These are phyloP conservation scores for Carallia pectinifolia DNA, from an alignment of 345 rosid species.

Conservation along the genomic window DNA sequence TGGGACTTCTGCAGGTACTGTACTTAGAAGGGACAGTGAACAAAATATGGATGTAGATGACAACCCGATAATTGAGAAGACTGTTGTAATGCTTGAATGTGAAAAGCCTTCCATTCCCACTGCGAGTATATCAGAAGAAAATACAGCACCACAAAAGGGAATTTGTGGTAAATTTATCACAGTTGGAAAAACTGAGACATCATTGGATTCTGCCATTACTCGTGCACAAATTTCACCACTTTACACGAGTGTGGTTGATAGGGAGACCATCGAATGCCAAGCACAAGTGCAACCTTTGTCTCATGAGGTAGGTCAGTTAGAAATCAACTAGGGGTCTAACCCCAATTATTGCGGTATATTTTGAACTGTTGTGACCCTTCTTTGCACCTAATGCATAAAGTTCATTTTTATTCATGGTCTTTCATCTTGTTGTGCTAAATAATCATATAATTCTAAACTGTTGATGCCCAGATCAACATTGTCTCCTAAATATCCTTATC, in stretches of 20 bases:
- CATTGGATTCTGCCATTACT: slow-evolving; percentile 32
- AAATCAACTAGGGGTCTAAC: slow-evolving; percentile 19
- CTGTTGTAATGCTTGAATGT: slow-evolving; percentile 60
- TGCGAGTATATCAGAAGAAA: slow-evolving; percentile 35
- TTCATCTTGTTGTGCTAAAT: neutral
- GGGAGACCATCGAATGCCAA: slow-evolving; percentile 26
- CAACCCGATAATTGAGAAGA: slow-evolving; percentile 60
- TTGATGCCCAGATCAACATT: too few species aligned
- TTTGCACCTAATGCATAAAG: neutral
- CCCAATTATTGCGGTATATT: neutral
- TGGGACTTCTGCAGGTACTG: slow-evolving; percentile 29
- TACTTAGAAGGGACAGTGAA: slow-evolving; percentile 31
- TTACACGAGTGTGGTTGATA: slow-evolving; percentile 32
- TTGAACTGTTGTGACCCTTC: neutral
- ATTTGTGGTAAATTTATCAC: slow-evolving; percentile 12
- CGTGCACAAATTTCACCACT: slow-evolving; percentile 32
- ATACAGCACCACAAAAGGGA: slow-evolving; percentile 27
- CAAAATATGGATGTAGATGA: slow-evolving; percentile 53
- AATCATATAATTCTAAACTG: too few species aligned
- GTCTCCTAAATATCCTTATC: neutral
- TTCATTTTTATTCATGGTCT: neutral
- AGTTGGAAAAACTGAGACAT: slow-evolving; percentile 29
- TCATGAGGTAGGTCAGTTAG: slow-evolving; percentile 37
- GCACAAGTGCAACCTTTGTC: slow-evolving; percentile 30
- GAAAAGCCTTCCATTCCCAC: slow-evolving; percentile 46